These are phyloP conservation scores for Solanum sejunctum DNA, from an alignment of 257 asterid species.

Conservation along the genomic window DNA sequence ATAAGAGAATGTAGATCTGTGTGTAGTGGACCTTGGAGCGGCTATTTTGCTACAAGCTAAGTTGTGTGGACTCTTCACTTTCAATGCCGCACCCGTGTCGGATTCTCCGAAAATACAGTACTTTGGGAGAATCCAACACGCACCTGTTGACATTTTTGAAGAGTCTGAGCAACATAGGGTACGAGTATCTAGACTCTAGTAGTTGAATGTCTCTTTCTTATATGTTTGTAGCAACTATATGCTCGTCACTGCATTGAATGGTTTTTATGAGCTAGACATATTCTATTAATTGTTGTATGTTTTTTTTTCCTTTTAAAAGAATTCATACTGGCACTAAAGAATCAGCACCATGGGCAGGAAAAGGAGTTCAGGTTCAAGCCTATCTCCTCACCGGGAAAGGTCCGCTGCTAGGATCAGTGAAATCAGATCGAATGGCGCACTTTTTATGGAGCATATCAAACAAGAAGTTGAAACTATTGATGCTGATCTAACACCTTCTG, in stretches of 20 bases:
- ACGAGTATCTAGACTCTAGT: background rate
- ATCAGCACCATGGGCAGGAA: conserved; percentile 39
- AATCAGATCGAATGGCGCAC: conserved; percentile 54
- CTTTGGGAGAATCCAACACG: too few species aligned
- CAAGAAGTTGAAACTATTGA: conserved; percentile 62
- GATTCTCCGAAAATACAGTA: too few species aligned
- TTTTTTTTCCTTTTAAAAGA: background rate
- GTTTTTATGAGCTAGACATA: background rate
- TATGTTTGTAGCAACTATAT: background rate
- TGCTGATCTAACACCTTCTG: conserved; percentile 35
- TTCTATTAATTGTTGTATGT: background rate
- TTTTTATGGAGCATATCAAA: conserved; percentile 74
- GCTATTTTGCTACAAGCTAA: background rate
- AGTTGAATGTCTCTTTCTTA: background rate
- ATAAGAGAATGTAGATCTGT: background rate
- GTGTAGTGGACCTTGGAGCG: background rate
- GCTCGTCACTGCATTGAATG: background rate
- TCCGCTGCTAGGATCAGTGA: conserved; percentile 54
- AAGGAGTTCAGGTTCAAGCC: conserved; percentile 48
- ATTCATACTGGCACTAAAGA: background rate
- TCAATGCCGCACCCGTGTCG: too few species aligned
- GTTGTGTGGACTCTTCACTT: too few species aligned
- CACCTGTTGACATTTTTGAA: too few species aligned
- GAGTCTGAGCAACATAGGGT: too few species aligned
- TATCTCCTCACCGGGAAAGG: conserved; percentile 54